Conservation (phyloP, 805 yeast genomes). For the Scheffersomyces coipomensis region DNA sequence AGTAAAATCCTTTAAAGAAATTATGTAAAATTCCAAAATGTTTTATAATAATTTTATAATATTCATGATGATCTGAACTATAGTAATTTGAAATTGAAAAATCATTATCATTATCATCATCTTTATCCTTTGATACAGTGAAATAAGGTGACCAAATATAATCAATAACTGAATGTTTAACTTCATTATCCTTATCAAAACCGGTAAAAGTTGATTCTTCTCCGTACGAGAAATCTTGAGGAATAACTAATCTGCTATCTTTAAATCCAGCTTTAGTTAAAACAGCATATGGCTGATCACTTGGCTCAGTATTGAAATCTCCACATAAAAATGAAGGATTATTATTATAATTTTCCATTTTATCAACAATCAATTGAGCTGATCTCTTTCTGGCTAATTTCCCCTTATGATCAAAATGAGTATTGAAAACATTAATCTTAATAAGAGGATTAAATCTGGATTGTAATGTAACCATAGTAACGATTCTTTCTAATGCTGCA, state of each 20-base stretch:
- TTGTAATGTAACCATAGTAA: slow-evolving; percentile 35
- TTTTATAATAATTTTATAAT: slow-evolving; percentile 28
- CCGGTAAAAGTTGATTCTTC: slow-evolving; percentile 48
- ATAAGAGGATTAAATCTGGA: slow-evolving; percentile 25
- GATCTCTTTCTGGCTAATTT: slow-evolving; percentile 32
- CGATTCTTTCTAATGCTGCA: slow-evolving; percentile 40
- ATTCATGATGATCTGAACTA: slow-evolving; percentile 10
- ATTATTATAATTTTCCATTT: slow-evolving; percentile 26
- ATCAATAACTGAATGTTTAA: slow-evolving; percentile 33
- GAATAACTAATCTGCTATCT: slow-evolving; percentile 35
- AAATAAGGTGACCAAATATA: slow-evolving; percentile 43
- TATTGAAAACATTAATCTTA: slow-evolving; percentile 34
- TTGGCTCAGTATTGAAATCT: slow-evolving; percentile 42
- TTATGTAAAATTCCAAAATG: slow-evolving; percentile 40
- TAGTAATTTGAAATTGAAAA: slow-evolving; percentile 8
- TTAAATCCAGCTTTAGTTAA: slow-evolving; percentile 33
- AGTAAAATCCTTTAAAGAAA: slow-evolving; percentile 25
- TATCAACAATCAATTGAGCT: slow-evolving; percentile 31
- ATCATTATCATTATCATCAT: slow-evolving; percentile 7
- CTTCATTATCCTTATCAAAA: slow-evolving; percentile 32
- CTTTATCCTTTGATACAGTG: slow-evolving; percentile 9
- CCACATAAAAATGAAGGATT: slow-evolving; percentile 41
- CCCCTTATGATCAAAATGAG: slow-evolving; percentile 44
- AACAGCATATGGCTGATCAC: slow-evolving; percentile 39
- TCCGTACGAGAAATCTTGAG: slow-evolving; percentile 36